Conservation (phyloP, 1,284 basidiomycete genomes). For the Vanrija sp. region DNA sequence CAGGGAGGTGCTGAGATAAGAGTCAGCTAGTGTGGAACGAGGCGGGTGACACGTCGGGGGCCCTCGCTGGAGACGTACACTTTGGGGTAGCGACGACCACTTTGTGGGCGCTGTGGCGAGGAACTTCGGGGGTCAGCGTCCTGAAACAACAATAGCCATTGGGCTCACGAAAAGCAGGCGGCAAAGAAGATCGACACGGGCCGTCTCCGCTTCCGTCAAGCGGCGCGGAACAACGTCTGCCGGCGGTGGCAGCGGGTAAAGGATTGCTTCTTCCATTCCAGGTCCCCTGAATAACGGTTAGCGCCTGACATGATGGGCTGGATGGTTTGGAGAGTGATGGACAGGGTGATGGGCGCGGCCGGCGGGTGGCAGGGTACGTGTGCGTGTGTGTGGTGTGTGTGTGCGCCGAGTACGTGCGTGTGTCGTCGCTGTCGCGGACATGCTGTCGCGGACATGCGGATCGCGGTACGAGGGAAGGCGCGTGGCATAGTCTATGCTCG, state of each 20-base stretch:
- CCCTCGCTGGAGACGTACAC: conserved; percentile 11
- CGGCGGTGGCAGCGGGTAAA: conserved; percentile 22
- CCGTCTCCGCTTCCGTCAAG: conserved; percentile 29
- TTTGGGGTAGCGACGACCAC: conserved; percentile 33
- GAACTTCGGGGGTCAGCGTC: conserved; percentile 52
- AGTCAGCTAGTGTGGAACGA: not conserved
- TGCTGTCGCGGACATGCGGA: no score
- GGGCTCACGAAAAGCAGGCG: conserved; percentile 43
- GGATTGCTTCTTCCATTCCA: conserved; percentile 20
- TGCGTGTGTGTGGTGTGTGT: no score
- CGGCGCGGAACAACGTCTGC: conserved; percentile 22
- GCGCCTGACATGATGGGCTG: no score
- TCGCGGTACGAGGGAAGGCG: no score
- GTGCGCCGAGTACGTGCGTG: not conserved
- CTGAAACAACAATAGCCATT: not conserved
- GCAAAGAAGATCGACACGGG: conserved; percentile 38
- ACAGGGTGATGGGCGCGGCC: not conserved
- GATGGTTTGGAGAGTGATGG: not conserved
- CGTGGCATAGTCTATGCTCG: not conserved
- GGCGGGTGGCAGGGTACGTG: not conserved
- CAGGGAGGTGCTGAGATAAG: conserved; percentile 53
- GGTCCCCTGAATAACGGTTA: conserved; percentile 11
- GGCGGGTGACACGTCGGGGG: conserved; percentile 21
- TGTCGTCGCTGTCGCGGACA: not conserved
- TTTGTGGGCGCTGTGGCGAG: conserved; percentile 65